These are phyloP conservation scores for Phlebiopsis flavidoalba DNA, from an alignment of 768 basidiomycete genomes.

Conservation along the genomic window DNA sequence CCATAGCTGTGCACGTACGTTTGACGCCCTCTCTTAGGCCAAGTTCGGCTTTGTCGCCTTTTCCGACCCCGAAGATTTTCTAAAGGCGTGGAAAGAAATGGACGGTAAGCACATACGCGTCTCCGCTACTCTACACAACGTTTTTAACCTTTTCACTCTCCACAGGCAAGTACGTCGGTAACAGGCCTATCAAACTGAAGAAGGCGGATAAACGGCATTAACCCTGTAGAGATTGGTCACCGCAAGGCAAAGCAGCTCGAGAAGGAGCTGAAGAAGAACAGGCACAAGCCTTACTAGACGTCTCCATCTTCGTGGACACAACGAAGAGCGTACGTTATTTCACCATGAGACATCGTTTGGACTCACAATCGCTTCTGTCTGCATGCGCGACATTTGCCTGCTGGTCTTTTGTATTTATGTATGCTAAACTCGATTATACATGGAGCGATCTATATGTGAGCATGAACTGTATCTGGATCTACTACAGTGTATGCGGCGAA, in stretches of 20 bases:
- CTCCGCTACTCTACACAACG: neutral
- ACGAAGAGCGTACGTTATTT: conserved; percentile 13
- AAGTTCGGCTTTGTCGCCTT: conserved; percentile 98
- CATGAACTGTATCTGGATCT: neutral
- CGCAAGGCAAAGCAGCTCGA: conserved; percentile 89
- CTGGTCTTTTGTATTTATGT: neutral
- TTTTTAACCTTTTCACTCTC: no score
- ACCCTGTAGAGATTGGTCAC: conserved; percentile 90
- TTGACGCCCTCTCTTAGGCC: conserved; percentile 46
- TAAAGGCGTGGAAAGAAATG: conserved; percentile 99
- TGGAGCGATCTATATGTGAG: neutral
- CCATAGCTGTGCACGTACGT: neutral
- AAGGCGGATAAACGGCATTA: conserved; percentile 88
- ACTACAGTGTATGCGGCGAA: neutral
- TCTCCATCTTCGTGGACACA: neutral
- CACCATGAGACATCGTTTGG: conserved; percentile 6
- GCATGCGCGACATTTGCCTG: neutral
- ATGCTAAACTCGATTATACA: neutral
- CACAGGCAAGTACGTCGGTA: conserved; percentile 98
- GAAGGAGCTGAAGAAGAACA: conserved; percentile 86
- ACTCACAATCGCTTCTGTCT: conserved; percentile 15
- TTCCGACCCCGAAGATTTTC: conserved; percentile 96
- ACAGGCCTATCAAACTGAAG: conserved; percentile 93
- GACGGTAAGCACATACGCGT: conserved; percentile 58
- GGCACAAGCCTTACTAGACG: conserved; percentile 69